A percentile compares a stretch with the other conserved stretches of the same genome.
Conservation (phyloP, 2,329 filamentous ascomycete genomes). For the Sporothrix globosa region DNA sequence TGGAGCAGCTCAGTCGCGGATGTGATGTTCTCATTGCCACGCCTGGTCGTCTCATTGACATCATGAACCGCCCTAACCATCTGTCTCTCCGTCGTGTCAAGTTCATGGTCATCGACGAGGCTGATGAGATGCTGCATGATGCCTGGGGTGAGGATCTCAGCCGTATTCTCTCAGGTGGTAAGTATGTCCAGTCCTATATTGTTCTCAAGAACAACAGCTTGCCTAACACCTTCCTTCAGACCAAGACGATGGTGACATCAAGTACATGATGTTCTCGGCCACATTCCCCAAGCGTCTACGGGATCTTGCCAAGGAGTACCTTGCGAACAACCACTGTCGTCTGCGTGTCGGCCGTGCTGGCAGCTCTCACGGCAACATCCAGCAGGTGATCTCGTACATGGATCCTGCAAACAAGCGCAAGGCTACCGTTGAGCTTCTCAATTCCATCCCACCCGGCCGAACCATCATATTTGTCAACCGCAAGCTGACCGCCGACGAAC, state of each 20-base stretch:
- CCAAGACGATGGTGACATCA: slow-evolving; percentile 70
- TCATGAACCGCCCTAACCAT: slow-evolving; percentile 71
- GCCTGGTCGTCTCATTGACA: slow-evolving; percentile 81
- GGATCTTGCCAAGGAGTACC: slow-evolving; percentile 73
- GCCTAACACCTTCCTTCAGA: slow-evolving; percentile 52
- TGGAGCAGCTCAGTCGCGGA: slow-evolving; percentile 73
- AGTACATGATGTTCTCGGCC: slow-evolving; percentile 86
- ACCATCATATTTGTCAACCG: slow-evolving; percentile 91
- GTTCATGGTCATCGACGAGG: slow-evolving; percentile 87
- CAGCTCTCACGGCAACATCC: slow-evolving; percentile 79
- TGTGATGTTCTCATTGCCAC: slow-evolving; percentile 90
- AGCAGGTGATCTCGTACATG: slow-evolving; percentile 72
- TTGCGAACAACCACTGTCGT: slow-evolving; percentile 73
- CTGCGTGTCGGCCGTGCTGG: slow-evolving; percentile 88
- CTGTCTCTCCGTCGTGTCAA: slow-evolving; percentile 76
- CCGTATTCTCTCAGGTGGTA: slow-evolving; percentile 79
- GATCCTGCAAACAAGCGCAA: slow-evolving; percentile 69
- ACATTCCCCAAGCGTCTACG: slow-evolving; percentile 85
- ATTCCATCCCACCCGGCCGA: slow-evolving; percentile 69
- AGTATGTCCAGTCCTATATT: slow-evolving; percentile 41
- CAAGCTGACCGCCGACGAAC: slow-evolving; percentile 74
- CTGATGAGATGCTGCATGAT: slow-evolving; percentile 82
- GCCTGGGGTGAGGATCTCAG: slow-evolving; percentile 79
- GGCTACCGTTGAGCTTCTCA: slow-evolving; percentile 71
- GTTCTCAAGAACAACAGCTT: too few relatives aligned